Evolutionary conservation across 345 rosid genomes (phyloP).

Genomic region (Arabidopsis suecica): DNA sequence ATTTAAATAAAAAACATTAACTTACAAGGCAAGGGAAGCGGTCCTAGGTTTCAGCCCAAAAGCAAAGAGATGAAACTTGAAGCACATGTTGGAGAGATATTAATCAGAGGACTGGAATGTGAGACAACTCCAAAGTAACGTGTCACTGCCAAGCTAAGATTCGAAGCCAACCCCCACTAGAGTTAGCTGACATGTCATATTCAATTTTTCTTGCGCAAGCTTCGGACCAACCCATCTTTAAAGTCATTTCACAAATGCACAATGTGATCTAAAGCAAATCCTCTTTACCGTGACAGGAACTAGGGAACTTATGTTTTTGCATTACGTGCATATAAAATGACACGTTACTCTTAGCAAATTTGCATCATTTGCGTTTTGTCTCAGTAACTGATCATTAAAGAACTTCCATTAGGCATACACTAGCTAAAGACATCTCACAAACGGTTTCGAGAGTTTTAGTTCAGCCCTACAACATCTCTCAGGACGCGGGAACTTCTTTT

Average conservation of each 20-base stretch:
- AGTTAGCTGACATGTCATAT: constrained; percentile 41
- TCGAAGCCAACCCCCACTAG: constrained; percentile 34
- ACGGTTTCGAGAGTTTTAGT: background rate
- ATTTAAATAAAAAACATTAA: constrained; percentile 19
- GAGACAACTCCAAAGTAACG: constrained; percentile 30
- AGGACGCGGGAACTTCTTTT: background rate
- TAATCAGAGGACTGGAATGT: constrained; percentile 22
- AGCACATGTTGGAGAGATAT: constrained; percentile 11
- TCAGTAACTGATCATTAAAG: constrained; percentile 1
- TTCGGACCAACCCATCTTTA: constrained; percentile 11
- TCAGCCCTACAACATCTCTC: constrained; percentile 18
- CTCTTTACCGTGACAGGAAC: constrained; percentile 10
- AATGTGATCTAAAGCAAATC: constrained; percentile 10
- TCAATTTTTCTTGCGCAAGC: constrained; percentile 35
- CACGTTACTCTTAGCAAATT: constrained; percentile 13
- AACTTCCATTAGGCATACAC: constrained; percentile 6
- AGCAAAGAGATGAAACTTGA: constrained; percentile 17
- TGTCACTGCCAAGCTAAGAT: constrained; percentile 43
- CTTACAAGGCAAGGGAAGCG: constrained; percentile 45
- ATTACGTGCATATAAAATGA: constrained; percentile 10
- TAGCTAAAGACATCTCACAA: background rate
- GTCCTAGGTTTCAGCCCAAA: constrained; percentile 25
- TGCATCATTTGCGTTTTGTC: background rate
- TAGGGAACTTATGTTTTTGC: constrained; percentile 25
- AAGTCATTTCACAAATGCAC: constrained; percentile 20